Percentiles rank a stretch among this genome's conserved stretches.
Conservation (phyloP, 1,284 basidiomycete genomes). For the Rhodotorula mucilaginosa region DNA sequence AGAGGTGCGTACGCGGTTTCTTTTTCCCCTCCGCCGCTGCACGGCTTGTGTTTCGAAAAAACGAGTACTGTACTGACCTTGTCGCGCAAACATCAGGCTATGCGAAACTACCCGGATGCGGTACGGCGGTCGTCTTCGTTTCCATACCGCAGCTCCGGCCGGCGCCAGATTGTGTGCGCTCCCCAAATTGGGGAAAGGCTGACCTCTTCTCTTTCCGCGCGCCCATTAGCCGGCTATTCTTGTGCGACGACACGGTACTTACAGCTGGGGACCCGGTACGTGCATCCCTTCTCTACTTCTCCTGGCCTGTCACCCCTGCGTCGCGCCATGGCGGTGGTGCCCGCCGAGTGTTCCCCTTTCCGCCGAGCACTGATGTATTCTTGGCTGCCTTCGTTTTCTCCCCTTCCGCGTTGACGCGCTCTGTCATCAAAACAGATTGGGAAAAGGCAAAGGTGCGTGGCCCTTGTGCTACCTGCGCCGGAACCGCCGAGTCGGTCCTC, state of each 20-base stretch:
- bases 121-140: constrained; percentile 22
- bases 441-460: constrained; percentile 69
- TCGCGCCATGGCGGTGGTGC: too few relatives aligned
- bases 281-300: not conserved
- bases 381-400: not conserved
- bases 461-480: not conserved
- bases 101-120: constrained; percentile 72
- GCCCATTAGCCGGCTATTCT: constrained; percentile 61
- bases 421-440: constrained; percentile 58
- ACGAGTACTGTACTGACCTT: not conserved
- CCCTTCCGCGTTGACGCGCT: not conserved
- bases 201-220: too few relatives aligned
- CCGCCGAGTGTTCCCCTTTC: too few relatives aligned
- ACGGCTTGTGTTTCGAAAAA: not conserved
- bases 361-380: not conserved
- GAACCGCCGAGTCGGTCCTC: not conserved
- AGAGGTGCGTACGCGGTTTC: constrained; percentile 43
- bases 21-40: too few relatives aligned
- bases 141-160: too few relatives aligned
- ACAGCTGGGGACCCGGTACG: constrained; percentile 37
- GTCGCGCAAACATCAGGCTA: constrained; percentile 55
- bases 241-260: constrained; percentile 68
- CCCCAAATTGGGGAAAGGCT: too few relatives aligned
- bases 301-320: not conserved
- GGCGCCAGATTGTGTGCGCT: too few relatives aligned